These are phyloP conservation scores for Solanum okadae DNA, from an alignment of 257 asterid genomes.

Conservation along the genomic window DNA sequence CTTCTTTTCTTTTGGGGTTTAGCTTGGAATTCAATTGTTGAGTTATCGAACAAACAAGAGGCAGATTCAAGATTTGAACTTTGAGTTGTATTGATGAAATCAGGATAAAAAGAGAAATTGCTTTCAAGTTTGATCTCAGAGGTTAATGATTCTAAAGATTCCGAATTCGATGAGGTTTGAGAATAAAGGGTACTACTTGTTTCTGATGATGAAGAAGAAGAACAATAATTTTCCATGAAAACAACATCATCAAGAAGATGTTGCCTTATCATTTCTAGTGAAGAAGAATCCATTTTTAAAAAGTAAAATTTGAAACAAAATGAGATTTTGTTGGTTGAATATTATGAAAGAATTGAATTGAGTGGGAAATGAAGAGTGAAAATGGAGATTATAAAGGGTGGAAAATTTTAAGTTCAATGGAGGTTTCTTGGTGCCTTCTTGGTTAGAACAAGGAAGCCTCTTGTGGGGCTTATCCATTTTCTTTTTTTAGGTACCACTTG, in stretches of 20 bases:
- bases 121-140: not conserved
- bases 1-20: not conserved
- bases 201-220: not conserved
- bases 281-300: not conserved
- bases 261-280: slow-evolving; percentile 3
- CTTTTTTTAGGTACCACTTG: not conserved
- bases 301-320: not conserved
- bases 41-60: not conserved
- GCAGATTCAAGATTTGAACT: not conserved
- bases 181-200: not conserved
- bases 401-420: not conserved
- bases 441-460: not conserved
- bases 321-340: too few relatives aligned
- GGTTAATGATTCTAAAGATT: not conserved
- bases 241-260: slow-evolving; percentile 7
- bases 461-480: not conserved
- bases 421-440: not conserved
- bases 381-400: not conserved
- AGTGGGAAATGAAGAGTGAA: not conserved
- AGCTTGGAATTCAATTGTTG: not conserved
- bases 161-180: not conserved
- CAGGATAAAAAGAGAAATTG: not conserved
- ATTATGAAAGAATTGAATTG: not conserved
- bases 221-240: not conserved
- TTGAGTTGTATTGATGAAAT: not conserved